Conservation (phyloP, 2,329 filamentous ascomycete genomes). For the Neophaeococcomyces aloes region DNA sequence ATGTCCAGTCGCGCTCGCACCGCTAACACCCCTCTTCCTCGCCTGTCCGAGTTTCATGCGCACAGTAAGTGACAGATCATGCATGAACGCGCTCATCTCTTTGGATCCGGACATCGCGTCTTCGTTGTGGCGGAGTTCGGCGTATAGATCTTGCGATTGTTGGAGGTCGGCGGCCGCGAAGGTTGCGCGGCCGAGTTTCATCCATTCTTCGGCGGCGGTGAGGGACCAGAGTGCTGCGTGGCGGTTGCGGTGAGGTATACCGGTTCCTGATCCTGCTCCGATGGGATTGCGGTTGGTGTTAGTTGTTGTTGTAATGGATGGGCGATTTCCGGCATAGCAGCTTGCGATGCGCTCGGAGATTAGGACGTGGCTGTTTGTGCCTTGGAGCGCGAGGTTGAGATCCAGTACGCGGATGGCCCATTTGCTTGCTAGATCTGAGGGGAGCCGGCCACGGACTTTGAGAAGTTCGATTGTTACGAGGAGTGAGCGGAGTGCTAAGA, state of each 20-base stretch:
- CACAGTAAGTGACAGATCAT: slow-evolving; percentile 34
- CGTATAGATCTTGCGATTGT: slow-evolving; percentile 51
- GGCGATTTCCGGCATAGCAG: slow-evolving; percentile 62
- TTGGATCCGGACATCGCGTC: slow-evolving; percentile 38
- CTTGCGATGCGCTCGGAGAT: slow-evolving; percentile 76
- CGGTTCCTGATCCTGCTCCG: slow-evolving; percentile 49
- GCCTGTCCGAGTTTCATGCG: slow-evolving; percentile 35
- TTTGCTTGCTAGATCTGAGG: slow-evolving; percentile 73
- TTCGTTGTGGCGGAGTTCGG: slow-evolving; percentile 28
- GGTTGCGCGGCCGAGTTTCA: slow-evolving; percentile 61
- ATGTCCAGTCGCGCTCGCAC: slow-evolving; percentile 11
- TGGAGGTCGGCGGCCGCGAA: slow-evolving; percentile 71
- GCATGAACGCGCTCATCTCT: slow-evolving; percentile 41
- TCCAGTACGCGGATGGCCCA: slow-evolving; percentile 79
- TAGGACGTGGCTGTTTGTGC: slow-evolving; percentile 61
- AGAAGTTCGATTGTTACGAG: slow-evolving; percentile 71
- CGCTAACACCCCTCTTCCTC: slow-evolving; percentile 21
- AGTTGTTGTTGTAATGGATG: background rate
- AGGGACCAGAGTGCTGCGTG: slow-evolving; percentile 88
- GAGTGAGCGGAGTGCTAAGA: slow-evolving; percentile 69
- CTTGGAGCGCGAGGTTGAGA: slow-evolving; percentile 57
- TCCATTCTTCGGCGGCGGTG: slow-evolving; percentile 74
- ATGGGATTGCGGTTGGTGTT: slow-evolving; percentile 54
- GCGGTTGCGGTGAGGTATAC: slow-evolving; percentile 44
- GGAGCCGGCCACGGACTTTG: slow-evolving; percentile 65